Evolutionary conservation across 1,284 basidiomycete genomes (phyloP).

Genomic region (Rhodofomes roseus): DNA sequence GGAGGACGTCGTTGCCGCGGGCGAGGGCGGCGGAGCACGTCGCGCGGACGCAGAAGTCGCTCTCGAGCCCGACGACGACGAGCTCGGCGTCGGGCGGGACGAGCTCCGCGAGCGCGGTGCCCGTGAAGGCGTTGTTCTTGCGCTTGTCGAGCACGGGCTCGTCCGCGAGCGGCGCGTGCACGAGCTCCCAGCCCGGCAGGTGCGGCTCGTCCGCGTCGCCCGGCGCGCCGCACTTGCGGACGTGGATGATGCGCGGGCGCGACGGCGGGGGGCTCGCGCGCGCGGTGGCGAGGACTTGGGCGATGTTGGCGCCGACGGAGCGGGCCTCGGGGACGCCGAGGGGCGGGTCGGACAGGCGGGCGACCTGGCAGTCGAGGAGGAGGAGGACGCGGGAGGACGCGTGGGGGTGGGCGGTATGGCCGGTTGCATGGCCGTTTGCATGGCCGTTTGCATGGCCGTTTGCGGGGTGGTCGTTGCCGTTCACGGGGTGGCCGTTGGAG

Average conservation of each 20-base stretch:
- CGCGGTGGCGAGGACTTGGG: conserved; percentile 45
- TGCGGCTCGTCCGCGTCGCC: conserved; percentile 56
- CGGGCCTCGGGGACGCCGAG: conserved; percentile 47
- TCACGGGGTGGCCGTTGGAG: not conserved
- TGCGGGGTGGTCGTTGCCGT: no score
- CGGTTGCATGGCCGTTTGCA: not conserved
- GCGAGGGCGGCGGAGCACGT: conserved; percentile 60
- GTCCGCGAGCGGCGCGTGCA: conserved; percentile 41
- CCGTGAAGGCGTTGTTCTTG: conserved; percentile 67
- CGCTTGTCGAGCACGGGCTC: conserved; percentile 60
- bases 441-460: not conserved
- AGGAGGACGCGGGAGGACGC: conserved; percentile 45
- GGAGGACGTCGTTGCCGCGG: conserved; percentile 59
- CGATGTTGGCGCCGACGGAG: conserved; percentile 44
- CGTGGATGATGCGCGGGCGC: conserved; percentile 59
- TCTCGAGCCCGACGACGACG: conserved; percentile 62
- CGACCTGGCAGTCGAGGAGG: conserved; percentile 54
- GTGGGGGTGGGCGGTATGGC: not conserved
- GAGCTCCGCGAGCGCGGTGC: conserved; percentile 46
- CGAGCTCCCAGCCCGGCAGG: conserved; percentile 55
- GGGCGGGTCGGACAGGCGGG: conserved; percentile 44
- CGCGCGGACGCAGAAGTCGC: conserved; percentile 61
- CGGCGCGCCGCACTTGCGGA: conserved; percentile 57
- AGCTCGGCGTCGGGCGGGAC: conserved; percentile 52
- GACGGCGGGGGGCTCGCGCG: conserved; percentile 45